These are phyloP conservation scores for Mycena leptocephala DNA, from an alignment of 768 basidiomycete species.

Conservation along the genomic window DNA sequence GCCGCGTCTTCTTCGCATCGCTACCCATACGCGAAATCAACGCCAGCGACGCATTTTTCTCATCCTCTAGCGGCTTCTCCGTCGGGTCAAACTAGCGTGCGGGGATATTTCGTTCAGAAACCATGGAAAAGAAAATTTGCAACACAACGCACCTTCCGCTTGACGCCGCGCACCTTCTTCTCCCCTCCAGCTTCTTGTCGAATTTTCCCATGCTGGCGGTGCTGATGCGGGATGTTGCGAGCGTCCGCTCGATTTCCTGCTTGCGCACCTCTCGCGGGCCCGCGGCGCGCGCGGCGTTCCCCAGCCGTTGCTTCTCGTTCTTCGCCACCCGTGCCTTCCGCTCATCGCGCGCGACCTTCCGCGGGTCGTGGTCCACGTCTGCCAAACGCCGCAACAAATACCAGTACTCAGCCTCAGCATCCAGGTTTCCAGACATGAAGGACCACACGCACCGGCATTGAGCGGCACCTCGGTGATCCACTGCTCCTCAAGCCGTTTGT, in stretches of 20 bases:
- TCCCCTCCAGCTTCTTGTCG: conserved; percentile 92
- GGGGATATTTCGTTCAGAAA: too few species aligned
- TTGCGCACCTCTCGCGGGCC: conserved; percentile 66
- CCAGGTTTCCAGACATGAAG: not conserved
- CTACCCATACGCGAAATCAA: conserved; percentile 87
- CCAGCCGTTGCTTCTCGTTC: conserved; percentile 84
- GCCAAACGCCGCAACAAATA: not conserved
- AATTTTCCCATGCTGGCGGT: conserved; percentile 98
- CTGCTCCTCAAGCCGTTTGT: conserved; percentile 87
- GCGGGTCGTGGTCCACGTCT: conserved; percentile 90
- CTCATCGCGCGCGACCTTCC: conserved; percentile 79
- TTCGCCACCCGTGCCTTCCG: conserved; percentile 89
- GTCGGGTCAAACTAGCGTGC: conserved; percentile 84
- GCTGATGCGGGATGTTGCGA: conserved; percentile 84
- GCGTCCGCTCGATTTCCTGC: conserved; percentile 80
- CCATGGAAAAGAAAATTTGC: not conserved
- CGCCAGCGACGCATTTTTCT: conserved; percentile 82
- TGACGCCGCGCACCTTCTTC: conserved; percentile 88
- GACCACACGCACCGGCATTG: conserved; percentile 78
- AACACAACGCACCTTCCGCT: conserved; percentile 83
- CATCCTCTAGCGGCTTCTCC: conserved; percentile 74
- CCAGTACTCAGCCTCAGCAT: not conserved
- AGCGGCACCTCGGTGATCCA: conserved; percentile 95
- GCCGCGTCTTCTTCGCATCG: conserved; percentile 75
- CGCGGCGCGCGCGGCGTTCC: conserved; percentile 77